Conservation (phyloP, 306 rosid species). For the Dryas drummondii region DNA sequence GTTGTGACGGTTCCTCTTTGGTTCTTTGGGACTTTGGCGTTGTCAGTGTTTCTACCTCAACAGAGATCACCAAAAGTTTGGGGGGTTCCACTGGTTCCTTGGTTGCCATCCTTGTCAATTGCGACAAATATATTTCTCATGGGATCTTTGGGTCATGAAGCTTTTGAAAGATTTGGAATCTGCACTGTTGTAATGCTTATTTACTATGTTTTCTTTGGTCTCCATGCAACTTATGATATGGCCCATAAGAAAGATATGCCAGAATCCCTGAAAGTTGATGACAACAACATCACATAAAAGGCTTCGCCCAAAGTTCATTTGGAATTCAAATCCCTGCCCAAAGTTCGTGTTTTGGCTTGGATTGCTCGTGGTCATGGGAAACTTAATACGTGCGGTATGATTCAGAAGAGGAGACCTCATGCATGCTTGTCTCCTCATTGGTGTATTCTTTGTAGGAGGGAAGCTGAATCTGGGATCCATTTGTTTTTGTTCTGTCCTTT, state of each 20-base stretch:
- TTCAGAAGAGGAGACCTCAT: too few species aligned
- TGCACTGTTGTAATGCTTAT: constrained; percentile 60
- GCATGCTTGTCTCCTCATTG: too few species aligned
- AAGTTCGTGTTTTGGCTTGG: too few species aligned
- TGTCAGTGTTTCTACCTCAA: constrained; percentile 46
- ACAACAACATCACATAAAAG: constrained; percentile 28
- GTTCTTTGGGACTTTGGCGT: constrained; percentile 64
- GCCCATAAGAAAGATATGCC: constrained; percentile 53
- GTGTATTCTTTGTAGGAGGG: too few species aligned
- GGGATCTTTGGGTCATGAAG: constrained; percentile 53
- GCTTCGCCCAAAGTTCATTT: not conserved
- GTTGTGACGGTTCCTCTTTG: constrained; percentile 51
- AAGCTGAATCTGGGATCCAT: too few species aligned
- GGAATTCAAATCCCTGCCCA: too few species aligned
- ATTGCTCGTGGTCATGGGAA: too few species aligned
- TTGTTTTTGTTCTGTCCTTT: too few species aligned
- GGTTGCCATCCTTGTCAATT: constrained; percentile 78
- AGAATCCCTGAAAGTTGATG: constrained; percentile 22
- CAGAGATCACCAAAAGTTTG: constrained; percentile 69
- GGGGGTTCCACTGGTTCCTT: constrained; percentile 88
- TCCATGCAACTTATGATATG: constrained; percentile 78
- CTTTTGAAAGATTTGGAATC: constrained; percentile 68
- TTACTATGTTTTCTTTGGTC: constrained; percentile 68
- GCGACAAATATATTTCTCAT: constrained; percentile 68
- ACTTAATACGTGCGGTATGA: too few species aligned